Conservation (phyloP, 2,329 filamentous ascomycete species). For the Fusarium falciforme region DNA sequence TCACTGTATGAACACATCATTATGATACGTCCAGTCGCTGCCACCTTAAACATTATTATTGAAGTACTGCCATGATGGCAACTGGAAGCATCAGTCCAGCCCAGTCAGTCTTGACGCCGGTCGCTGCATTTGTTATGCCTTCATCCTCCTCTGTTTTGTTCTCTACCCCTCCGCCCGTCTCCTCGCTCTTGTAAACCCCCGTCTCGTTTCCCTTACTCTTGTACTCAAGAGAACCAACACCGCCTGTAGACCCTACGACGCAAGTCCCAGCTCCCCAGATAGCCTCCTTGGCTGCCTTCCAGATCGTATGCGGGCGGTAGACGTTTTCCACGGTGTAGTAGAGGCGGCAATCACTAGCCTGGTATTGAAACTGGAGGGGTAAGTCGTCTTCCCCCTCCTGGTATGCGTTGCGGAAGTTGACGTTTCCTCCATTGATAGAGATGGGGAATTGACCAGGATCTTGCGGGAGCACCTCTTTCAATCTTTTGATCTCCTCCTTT, state of each 20-base stretch:
- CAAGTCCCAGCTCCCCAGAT: neutral
- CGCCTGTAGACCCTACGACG: neutral
- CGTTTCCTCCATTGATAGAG: neutral
- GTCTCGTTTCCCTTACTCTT: neutral
- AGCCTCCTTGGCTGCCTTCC: neutral
- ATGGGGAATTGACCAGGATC: neutral
- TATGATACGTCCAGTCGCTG: neutral
- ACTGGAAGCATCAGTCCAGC: neutral
- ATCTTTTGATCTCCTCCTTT: neutral
- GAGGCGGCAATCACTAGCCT: slow-evolving; percentile 22
- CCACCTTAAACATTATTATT: neutral
- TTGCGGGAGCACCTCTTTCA: neutral
- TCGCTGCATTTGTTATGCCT: neutral
- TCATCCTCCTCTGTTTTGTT: neutral
- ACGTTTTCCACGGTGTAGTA: slow-evolving; percentile 11
- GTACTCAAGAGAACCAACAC: neutral
- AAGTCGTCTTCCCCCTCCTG: neutral
- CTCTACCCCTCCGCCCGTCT: neutral
- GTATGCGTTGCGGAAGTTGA: slow-evolving; percentile 17
- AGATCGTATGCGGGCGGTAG: neutral
- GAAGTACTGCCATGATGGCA: neutral
- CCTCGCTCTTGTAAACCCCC: neutral
- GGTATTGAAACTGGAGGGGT: slow-evolving; percentile 25
- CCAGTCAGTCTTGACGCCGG: neutral
- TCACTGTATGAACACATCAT: neutral